These are phyloP conservation scores for Salix exigua DNA, from an alignment of 345 rosid genomes.

Conservation along the genomic window DNA sequence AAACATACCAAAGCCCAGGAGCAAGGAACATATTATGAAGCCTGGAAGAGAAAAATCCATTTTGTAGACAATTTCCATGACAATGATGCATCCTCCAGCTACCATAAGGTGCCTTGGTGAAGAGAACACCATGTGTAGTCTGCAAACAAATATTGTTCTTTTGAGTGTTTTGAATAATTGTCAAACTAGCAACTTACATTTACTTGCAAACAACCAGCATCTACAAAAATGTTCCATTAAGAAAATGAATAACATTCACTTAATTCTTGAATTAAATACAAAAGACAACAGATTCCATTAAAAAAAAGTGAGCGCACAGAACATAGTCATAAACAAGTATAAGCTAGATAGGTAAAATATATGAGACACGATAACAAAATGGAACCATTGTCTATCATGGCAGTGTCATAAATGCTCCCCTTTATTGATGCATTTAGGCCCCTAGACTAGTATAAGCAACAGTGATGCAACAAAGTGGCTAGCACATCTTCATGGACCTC, in stretches of 20 bases:
- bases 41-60: constrained; percentile 87
- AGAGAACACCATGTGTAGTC: constrained; percentile 98
- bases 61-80: constrained; percentile 72
- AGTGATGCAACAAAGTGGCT: neutral
- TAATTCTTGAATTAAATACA: neutral
- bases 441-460: neutral
- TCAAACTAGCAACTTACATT: neutral
- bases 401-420: neutral
- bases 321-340: neutral
- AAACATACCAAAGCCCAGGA: constrained; percentile 73
- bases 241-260: neutral
- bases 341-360: neutral
- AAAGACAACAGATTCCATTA: neutral
- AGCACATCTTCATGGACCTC: neutral
- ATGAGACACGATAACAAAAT: neutral
- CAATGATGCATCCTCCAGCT: constrained; percentile 77
- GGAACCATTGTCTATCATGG: neutral
- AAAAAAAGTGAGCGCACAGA: neutral
- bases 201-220: neutral
- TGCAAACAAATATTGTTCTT: constrained; percentile 20
- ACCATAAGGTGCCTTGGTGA: constrained; percentile 92
- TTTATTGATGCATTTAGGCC: neutral
- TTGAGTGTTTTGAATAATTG: neutral
- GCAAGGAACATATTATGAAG: constrained; percentile 65
- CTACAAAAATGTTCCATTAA: neutral